Evolutionary conservation across 345 rosid species (phyloP).

Genomic region (Ceriops tagal): DNA sequence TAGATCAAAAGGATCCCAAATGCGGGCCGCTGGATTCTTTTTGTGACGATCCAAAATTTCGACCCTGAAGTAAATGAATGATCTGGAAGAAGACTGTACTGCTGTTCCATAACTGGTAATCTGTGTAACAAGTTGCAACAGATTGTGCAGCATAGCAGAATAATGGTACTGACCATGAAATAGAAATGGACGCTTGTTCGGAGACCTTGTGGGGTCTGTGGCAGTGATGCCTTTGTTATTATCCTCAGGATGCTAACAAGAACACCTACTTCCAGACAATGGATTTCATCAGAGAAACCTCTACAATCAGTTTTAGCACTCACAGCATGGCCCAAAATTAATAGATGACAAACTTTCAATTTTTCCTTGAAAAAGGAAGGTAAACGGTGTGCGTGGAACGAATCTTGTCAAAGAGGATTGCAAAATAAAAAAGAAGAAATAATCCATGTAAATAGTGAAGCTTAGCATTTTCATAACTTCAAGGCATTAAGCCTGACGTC

Average conservation of each 20-base stretch:
- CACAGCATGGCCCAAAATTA: no score
- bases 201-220: constrained; percentile 66
- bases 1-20: constrained; percentile 58
- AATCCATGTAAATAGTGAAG: neutral
- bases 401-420: no score
- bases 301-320: no score
- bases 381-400: no score
- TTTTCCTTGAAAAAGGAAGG: no score
- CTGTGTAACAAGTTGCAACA: constrained; percentile 61
- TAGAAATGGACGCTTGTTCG: constrained; percentile 72
- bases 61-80: constrained; percentile 32
- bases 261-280: constrained; percentile 47
- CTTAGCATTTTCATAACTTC: neutral
- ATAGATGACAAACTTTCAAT: no score
- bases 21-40: constrained; percentile 56
- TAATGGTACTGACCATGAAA: constrained; percentile 59
- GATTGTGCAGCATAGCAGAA: constrained; percentile 59
- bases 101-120: constrained; percentile 67
- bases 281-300: no score
- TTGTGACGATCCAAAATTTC: constrained; percentile 44
- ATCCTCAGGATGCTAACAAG: constrained; percentile 71
- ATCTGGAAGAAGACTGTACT: constrained; percentile 27
- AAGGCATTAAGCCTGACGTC: neutral
- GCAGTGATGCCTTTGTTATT: constrained; percentile 75
- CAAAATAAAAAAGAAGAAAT: no score